Conservation (phyloP, 768 basidiomycete species). For the Tulasnella sp. region DNA sequence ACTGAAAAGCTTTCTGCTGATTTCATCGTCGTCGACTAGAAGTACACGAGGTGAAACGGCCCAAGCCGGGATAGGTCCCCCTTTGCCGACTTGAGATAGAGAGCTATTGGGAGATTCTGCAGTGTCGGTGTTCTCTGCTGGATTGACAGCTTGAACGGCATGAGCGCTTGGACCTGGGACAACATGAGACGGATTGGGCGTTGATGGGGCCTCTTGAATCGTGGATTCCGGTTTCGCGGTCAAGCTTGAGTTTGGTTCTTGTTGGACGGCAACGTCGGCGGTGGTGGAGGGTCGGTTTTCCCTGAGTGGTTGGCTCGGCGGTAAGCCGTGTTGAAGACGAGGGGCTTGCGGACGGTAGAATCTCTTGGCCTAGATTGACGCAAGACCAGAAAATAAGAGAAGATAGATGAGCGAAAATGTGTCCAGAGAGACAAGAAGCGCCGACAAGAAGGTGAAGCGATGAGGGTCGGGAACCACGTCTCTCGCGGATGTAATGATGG, state of each 20-base stretch:
- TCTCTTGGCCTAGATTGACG: not conserved
- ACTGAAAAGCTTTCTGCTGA: conserved; percentile 80
- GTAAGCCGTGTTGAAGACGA: not conserved
- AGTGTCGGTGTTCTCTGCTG: not conserved
- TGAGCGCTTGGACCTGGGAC: conserved; percentile 13
- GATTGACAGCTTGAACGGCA: not conserved
- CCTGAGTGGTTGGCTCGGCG: not conserved
- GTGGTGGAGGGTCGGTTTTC: not conserved
- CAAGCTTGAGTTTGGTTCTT: not conserved
- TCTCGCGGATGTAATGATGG: not conserved
- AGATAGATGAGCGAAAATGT: not conserved
- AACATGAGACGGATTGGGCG: conserved; percentile 4
- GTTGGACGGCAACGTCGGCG: not conserved
- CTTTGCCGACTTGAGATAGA: conserved; percentile 45
- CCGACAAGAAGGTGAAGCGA: not conserved
- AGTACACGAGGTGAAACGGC: conserved; percentile 85
- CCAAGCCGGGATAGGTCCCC: conserved; percentile 77
- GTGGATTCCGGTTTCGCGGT: not conserved
- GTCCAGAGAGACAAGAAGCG: too few relatives aligned
- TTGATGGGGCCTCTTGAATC: not conserved
- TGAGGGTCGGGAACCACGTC: not conserved
- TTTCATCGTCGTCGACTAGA: conserved; percentile 93
- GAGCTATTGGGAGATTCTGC: conserved; percentile 11
- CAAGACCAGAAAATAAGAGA: not conserved
- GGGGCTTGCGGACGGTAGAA: not conserved